phyloP scores from a whole-genome alignment of 2,329 filamentous ascomycete species.

The Ophiosphaerella korrae region DNA sequence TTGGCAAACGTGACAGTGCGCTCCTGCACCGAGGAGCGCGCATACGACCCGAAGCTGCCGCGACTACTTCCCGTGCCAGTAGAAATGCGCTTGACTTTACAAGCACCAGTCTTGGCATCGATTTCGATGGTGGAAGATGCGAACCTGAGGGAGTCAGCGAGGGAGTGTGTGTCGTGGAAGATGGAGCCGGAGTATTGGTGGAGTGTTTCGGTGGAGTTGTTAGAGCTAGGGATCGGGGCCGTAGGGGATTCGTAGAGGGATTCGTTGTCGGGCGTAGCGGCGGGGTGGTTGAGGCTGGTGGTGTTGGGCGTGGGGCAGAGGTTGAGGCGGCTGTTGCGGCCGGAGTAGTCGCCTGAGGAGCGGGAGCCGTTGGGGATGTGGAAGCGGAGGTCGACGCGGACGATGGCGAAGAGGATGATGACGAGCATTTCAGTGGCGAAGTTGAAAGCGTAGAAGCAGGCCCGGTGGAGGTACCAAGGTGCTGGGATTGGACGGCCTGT shows the following conservation, averaged over 20 bases:
- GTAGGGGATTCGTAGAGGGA: conserved; percentile 9
- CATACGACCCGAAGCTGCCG: conserved; percentile 6
- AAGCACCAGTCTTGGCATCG: conserved; percentile 36
- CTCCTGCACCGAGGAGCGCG: conserved; percentile 20
- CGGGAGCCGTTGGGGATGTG: conserved; percentile 73
- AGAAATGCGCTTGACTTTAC: conserved; percentile 39
- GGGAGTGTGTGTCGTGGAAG: conserved; percentile 39
- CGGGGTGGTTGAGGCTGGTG: conserved; percentile 24
- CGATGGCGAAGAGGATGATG: conserved; percentile 67
- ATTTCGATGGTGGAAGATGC: conserved; percentile 39
- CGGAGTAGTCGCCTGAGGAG: conserved; percentile 43
- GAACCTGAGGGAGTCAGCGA: conserved; percentile 42
- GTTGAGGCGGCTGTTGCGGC: conserved; percentile 23
- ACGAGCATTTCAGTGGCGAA: conserved; percentile 75
- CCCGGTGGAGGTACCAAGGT: conserved; percentile 74
- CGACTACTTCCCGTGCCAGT: conserved; percentile 17
- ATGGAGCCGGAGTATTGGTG: conserved; percentile 36
- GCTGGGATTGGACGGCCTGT: conserved; percentile 45
- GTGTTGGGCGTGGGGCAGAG: conserved; percentile 18
- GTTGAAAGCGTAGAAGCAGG: conserved; percentile 81
- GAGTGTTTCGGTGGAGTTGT: conserved; percentile 34
- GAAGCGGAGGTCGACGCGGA: conserved; percentile 77
- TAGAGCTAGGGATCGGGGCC: conserved; percentile 3
- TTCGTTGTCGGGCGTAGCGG: conserved; percentile 27
- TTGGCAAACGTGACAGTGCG: conserved; percentile 19